A percentile compares a stretch with the other conserved stretches of the same genome.
Evolutionary conservation across 306 rosid genomes (phyloP).

Genomic region (Rosa rugosa): DNA sequence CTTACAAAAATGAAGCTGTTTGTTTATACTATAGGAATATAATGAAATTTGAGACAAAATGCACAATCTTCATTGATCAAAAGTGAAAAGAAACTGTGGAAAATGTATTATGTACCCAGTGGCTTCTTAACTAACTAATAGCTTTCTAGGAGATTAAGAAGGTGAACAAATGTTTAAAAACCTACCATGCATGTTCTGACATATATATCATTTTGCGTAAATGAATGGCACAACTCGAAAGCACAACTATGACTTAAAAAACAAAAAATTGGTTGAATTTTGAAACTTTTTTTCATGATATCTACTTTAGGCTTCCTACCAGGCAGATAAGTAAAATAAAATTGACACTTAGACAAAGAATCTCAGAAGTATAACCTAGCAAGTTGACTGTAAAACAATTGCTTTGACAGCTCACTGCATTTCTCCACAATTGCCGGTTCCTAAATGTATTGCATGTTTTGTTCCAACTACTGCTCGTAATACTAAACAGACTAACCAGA

Average conservation of each 20-base stretch:
- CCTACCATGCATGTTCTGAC: not conserved
- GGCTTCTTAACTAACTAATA: not conserved
- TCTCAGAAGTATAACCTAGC: conserved; percentile 63
- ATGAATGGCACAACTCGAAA: not conserved
- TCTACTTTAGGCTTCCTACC: no score
- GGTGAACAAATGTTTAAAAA: no score
- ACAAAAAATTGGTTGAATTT: not conserved
- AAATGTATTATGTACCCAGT: not conserved
- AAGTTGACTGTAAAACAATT: conserved; percentile 83
- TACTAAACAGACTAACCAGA: no score
- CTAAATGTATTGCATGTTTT: conserved; percentile 88
- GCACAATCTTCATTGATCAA: not conserved
- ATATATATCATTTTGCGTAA: not conserved
- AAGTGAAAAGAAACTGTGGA: not conserved
- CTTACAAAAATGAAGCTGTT: not conserved
- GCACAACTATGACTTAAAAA: not conserved
- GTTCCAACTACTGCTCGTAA: conserved; percentile 75
- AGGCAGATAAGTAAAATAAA: conserved; percentile 5
- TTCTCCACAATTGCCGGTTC: conserved; percentile 85
- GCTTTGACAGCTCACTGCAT: conserved; percentile 70
- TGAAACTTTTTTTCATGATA: not conserved
- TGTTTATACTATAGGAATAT: not conserved
- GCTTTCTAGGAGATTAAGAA: no score
- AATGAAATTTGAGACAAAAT: no score
- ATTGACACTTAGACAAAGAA: conserved; percentile 12